Conservation (phyloP, 2,329 filamentous ascomycete species). For the Onygenales sp. region DNA sequence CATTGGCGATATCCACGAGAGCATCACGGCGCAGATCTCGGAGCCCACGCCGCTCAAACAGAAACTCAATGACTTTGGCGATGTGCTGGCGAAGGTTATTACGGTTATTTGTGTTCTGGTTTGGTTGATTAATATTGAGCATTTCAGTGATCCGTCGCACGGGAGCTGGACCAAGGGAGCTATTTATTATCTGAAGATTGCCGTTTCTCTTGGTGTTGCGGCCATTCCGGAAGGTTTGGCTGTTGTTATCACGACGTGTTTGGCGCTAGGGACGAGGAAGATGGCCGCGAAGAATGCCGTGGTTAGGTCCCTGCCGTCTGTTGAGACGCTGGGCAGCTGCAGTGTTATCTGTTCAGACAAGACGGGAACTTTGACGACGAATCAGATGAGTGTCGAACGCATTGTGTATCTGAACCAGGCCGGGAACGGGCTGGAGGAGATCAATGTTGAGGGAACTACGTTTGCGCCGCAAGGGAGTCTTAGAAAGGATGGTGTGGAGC, state of each 20-base stretch:
- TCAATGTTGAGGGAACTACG: slow-evolving; percentile 85
- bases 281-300: slow-evolving; percentile 99
- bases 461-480: slow-evolving; percentile 77
- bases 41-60: slow-evolving; percentile 96
- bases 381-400: slow-evolving; percentile 98
- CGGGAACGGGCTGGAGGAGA: slow-evolving; percentile 68
- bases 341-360: slow-evolving; percentile 99
- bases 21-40: slow-evolving; percentile 95
- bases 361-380: slow-evolving; percentile 94
- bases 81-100: slow-evolving; percentile 93
- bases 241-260: slow-evolving; percentile 96
- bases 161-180: slow-evolving; percentile 93
- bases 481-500: slow-evolving; percentile 54
- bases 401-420: slow-evolving; percentile 70
- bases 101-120: slow-evolving; percentile 93
- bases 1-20: slow-evolving; percentile 98
- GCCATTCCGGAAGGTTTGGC: slow-evolving; percentile 96
- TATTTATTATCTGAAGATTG: slow-evolving; percentile 99
- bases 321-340: slow-evolving; percentile 96
- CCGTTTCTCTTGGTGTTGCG: slow-evolving; percentile 92
- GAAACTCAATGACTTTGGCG: slow-evolving; percentile 97
- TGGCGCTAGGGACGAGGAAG: slow-evolving; percentile 90
- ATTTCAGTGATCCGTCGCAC: slow-evolving; percentile 91
- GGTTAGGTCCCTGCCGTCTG: slow-evolving; percentile 88
- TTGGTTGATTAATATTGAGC: slow-evolving; percentile 96